These are phyloP conservation scores for Debaryomyces prosopidis DNA, from an alignment of 805 yeast genomes.

Conservation along the genomic window DNA sequence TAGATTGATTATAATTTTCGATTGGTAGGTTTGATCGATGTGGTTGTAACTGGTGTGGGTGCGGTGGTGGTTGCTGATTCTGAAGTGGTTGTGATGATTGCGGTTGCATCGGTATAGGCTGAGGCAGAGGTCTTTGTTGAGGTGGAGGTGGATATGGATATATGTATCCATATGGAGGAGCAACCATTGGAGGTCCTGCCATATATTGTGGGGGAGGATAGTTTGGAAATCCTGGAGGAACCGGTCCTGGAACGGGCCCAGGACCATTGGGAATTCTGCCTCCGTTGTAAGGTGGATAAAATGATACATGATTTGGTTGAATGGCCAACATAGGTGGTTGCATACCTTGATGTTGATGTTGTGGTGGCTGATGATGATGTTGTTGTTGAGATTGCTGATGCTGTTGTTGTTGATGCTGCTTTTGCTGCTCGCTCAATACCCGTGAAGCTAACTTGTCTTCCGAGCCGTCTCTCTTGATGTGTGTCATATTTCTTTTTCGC, in stretches of 20 bases:
- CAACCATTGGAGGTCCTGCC: slow-evolving; percentile 4
- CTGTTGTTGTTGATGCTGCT: background rate
- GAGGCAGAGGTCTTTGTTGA: slow-evolving; percentile 2
- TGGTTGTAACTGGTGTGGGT: background rate
- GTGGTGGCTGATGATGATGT: background rate
- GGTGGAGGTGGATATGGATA: slow-evolving; percentile 1
- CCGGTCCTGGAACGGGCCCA: slow-evolving; percentile 44
- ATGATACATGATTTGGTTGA: slow-evolving; percentile 13
- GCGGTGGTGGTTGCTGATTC: slow-evolving; percentile 1
- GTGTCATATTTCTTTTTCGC: slow-evolving; percentile 50
- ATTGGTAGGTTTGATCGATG: background rate
- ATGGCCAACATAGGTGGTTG: slow-evolving; percentile 4
- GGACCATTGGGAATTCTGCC: slow-evolving; percentile 41
- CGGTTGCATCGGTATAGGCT: background rate
- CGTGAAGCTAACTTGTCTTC: background rate
- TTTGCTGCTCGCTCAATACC: background rate
- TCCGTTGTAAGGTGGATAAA: slow-evolving; percentile 36
- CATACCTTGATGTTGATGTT: background rate
- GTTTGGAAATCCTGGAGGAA: slow-evolving; percentile 22
- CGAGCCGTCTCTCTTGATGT: slow-evolving; percentile 8
- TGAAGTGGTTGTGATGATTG: background rate
- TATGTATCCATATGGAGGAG: slow-evolving; percentile 2
- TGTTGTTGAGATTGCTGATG: background rate
- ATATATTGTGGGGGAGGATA: slow-evolving; percentile 2
- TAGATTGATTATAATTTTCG: background rate